phyloP scores from a whole-genome alignment of 2,329 filamentous ascomycete genomes.

The Ceratocystis lukuohia region DNA sequence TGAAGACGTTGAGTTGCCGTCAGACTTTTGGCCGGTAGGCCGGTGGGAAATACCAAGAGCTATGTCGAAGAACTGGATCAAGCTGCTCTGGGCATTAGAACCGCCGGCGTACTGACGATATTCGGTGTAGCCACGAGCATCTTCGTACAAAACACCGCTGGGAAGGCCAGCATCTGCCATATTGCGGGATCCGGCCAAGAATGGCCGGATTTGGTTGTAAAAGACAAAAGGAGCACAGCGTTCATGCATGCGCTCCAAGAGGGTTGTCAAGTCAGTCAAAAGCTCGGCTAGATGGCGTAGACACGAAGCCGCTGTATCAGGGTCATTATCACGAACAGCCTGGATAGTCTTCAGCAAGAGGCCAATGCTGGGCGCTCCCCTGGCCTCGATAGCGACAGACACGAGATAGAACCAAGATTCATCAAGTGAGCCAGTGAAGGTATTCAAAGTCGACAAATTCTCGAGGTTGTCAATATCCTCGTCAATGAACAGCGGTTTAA shows the following conservation, averaged over 20 bases:
- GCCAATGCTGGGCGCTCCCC: conserved; percentile 73
- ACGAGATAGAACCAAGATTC: conserved; percentile 99
- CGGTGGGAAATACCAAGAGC: conserved; percentile 79
- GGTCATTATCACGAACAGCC: conserved; percentile 60
- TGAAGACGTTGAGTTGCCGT: conserved; percentile 32
- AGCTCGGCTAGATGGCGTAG: conserved; percentile 75
- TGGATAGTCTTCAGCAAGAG: conserved; percentile 79
- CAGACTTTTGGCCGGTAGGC: conserved; percentile 57
- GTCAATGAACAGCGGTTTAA: conserved; percentile 74
- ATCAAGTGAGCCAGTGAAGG: conserved; percentile 86
- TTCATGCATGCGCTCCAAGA: conserved; percentile 86
- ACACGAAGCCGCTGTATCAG: conserved; percentile 56
- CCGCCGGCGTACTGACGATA: conserved; percentile 85
- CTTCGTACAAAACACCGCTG: conserved; percentile 74
- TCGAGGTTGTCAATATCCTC: conserved; percentile 72
- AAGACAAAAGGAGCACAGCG: conserved; percentile 89
- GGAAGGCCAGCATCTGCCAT: conserved; percentile 91
- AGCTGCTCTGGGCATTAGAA: conserved; percentile 90
- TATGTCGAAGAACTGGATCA: conserved; percentile 96
- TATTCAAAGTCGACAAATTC: conserved; percentile 76
- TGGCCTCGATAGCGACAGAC: conserved; percentile 88
- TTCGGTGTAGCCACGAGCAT: conserved; percentile 51
- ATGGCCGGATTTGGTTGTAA: conserved; percentile 91
- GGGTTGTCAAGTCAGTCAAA: conserved; percentile 64
- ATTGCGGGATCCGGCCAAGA: conserved; percentile 91